Base-by-base conservation (phyloP, 169 alveolate genomes). In the Neospora caninum region DNA sequence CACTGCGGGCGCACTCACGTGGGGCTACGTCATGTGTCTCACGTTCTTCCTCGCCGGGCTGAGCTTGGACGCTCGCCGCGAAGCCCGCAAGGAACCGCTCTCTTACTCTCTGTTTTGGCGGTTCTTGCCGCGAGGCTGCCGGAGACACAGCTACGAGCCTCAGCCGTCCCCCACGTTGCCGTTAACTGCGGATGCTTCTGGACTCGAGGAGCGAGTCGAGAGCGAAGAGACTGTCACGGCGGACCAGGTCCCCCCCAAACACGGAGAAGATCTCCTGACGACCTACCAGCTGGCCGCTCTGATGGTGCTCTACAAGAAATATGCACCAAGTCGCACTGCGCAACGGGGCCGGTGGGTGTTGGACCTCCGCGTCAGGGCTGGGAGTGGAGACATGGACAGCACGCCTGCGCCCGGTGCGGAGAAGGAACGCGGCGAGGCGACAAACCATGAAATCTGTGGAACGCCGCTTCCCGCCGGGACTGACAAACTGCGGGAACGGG, bases 11-110 rank as follows among this genome's bases (percentile, higher is more conserved):
- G 96, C 97, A 36, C 91, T 97, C 64, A 87, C 91, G 31, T 94
- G 94, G 92, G 95, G 96, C 22, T 96, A 96, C 91, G 78, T 95
- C 58, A 67, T 96, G 39, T 95, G 97, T 45, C 93, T 95, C 34
- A 96, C 97, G 31, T 93, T 96, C 67, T 96, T 96, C 53, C 83
- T 96, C 42, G 97, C 95, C 27, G 92, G 88, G 27, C 95, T 96
- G 82, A 91, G 97, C 67, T 84, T 96, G 16, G 97, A 96, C 93
- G 96, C 97, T 18, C 39, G 97, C n/a, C 91, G 96, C 29, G 97
- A 96, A 41, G 93, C 93, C 43, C 89, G 89, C 1, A 82, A 82
- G 39, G 67, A 82, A 9, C 34, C 67, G 53, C 64, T 82, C 22
- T 18, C 67, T 1, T 29, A 43, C 41, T 9, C 67, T 1, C 89